Base-by-base conservation (phyloP, 2,329 filamentous ascomycete species). In the Xylariaceae sp. region DNA sequence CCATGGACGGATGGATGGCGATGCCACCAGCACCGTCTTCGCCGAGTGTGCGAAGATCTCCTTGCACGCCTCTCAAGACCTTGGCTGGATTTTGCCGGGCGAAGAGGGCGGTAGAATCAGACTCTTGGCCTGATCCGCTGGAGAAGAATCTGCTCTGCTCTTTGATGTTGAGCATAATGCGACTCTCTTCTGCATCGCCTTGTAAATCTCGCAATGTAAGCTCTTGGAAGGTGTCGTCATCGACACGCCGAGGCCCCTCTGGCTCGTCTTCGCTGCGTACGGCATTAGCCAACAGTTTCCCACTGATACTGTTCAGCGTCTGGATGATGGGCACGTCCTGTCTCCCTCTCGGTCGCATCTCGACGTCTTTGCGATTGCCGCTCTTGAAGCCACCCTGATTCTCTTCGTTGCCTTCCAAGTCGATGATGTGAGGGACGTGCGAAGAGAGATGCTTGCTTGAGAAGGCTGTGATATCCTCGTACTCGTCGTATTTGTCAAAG, bases 371-470 rank as follows among this genome's bases (percentile, higher is more conserved):
- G 45, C 86, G 79, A 66, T 99, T 97, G 44, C 94, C 94, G 53
- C 78, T 72, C 61, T 80, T 85, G 62, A 86, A 82, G 46, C 91
- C 89, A 59, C 90, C 95, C 67, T 95, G 85, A 62, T 99, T 92
- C 67, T 94, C 89, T 70, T 97, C 94, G 63, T 99, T 99, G 30
- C 87, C 94, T 64, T 92, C 89, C 22, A 99, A 71, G 66, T 99
- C 88, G 59, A 99, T 91, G 56, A 95, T 91, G 60, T 91, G 85
- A 1, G 94, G 91, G 17, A 99, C 83, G 48, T 86, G 80, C 32
- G 84, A 74, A 3, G 84, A 73, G 56, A 80, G 72, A 42, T 82
- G 74, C 56, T 75, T 77, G 62, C 73, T 78, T 11, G 76, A 70
- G 41, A 78, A 73, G 33, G 70, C 70, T 17, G 73, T 67, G 31